Evolutionary conservation across 108 stramenopile genomes (phyloP).

Genomic region (Bacterosira constricta): DNA sequence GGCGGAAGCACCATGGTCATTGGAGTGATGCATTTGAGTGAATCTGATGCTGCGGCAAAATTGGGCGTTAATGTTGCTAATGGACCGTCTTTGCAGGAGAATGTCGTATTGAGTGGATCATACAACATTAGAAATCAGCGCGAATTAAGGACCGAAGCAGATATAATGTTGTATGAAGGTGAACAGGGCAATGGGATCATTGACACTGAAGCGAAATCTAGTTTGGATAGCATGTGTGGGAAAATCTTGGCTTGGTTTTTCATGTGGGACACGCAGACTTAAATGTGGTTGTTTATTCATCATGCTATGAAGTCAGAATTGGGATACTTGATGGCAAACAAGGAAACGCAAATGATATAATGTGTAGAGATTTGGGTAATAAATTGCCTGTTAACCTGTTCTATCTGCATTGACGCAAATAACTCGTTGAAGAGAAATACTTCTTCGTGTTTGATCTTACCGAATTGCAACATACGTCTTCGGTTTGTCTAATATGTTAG

Average conservation of each 20-base stretch:
- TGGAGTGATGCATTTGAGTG: constrained; percentile 18
- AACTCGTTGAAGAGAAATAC: too few species aligned
- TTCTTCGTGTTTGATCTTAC: neutral
- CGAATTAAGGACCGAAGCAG: neutral
- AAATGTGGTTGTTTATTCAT: neutral
- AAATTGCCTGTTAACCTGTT: too few species aligned
- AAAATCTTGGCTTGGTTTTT: constrained; percentile 43
- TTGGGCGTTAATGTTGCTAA: constrained; percentile 22
- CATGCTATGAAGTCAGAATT: too few species aligned
- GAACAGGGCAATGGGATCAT: neutral
- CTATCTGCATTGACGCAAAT: too few species aligned
- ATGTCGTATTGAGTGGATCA: neutral
- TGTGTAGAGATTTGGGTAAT: too few species aligned
- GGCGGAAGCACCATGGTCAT: constrained; percentile 20
- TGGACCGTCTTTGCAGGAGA: neutral
- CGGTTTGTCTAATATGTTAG: too few species aligned
- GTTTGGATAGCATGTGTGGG: constrained; percentile 29
- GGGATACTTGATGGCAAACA: too few species aligned
- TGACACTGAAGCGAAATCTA: neutral
- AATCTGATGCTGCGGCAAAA: neutral
- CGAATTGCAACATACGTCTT: constrained; percentile 13
- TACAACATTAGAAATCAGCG: neutral
- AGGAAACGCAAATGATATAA: too few species aligned
- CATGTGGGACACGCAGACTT: constrained; percentile 12
- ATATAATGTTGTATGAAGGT: neutral